phyloP scores from a whole-genome alignment of 106 monocot species.

The Acanthochlamys bracteata region DNA sequence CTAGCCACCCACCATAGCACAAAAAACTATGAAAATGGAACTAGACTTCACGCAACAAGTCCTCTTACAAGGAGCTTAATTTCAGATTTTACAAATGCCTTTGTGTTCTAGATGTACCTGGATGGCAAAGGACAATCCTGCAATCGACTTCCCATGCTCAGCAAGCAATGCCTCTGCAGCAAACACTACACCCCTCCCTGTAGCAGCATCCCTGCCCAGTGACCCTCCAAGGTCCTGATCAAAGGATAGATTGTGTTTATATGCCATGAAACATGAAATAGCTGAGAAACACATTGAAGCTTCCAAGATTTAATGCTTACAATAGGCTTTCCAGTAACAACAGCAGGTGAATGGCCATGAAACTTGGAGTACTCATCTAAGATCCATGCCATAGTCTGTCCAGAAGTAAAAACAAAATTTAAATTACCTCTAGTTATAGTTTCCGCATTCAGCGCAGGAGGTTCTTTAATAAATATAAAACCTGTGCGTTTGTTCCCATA shows the following conservation, averaged over 20 bases:
- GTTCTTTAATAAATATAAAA: neutral
- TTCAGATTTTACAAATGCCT: neutral
- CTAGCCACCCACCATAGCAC: too few species aligned
- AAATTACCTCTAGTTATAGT: neutral
- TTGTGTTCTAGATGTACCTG: slow-evolving; percentile 33
- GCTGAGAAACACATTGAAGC: neutral
- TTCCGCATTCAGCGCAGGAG: too few species aligned
- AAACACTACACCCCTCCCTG: slow-evolving; percentile 77
- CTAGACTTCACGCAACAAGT: too few species aligned
- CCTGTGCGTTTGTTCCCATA: slow-evolving; percentile 98
- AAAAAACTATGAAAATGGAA: neutral
- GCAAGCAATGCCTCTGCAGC: slow-evolving; percentile 71
- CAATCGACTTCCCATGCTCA: slow-evolving; percentile 68
- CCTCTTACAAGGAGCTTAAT: neutral
- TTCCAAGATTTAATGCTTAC: slow-evolving; percentile 30
- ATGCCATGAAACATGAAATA: neutral
- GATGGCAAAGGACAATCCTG: slow-evolving; percentile 67
- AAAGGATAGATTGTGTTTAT: neutral
- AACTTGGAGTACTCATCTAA: slow-evolving; percentile 95
- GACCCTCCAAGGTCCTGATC: slow-evolving; percentile 90
- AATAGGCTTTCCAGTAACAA: slow-evolving; percentile 92
- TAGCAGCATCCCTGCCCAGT: slow-evolving; percentile 84
- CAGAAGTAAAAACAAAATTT: neutral
- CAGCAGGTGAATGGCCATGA: slow-evolving; percentile 52
- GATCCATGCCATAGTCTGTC: slow-evolving; percentile 96